Evolutionary conservation across 2,329 filamentous ascomycete species (phyloP), one percentile per base, ranked within the genome.

Genomic region (Ascochyta koolunga): DNA sequence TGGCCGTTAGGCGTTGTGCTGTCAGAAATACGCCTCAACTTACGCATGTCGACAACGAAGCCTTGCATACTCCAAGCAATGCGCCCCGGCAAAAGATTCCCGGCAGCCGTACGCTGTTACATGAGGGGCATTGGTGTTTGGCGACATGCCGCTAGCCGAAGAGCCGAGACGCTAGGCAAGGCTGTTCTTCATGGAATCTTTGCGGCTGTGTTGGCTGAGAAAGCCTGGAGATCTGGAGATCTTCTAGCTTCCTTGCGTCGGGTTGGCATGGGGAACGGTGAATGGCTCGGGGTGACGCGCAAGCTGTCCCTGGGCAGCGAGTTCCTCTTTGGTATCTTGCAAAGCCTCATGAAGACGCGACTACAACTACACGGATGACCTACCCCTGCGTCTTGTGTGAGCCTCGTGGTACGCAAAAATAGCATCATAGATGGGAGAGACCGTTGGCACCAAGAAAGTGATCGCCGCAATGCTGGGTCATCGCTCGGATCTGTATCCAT

Each of bases 121-220:
- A 40, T n/a, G 18, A 29, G n/a, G 10, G n/a, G 27, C 27, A 44
- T 8, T 48, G 22, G 32, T 25, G 22, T 45, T 45, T 36, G 42
- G 27, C 21, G 29, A 32, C 21, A 22, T 47, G 31, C 31, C 46
- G 24, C 27, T 33, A 33, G 52, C 35, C 41, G 41, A 55, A 42
- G 18, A 36, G 52, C 52, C 52, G 52, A 55, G 46, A 11, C 46
- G 42, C 52, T 50, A 55, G 11, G 36, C 35, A 41, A 32, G 51
- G 39, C 40, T 54, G 44, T 21, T 15, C 44, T 33, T 15, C 13
- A 27, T 38, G 13, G 27, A 44, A 36, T 33, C 36, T 40, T 24
- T 45, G 45, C 33, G 51, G 45, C 45, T 54, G 51, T 50, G 35
- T 41, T 33, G 15, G 5, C 25, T 24, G 3, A 25, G 11, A 43